Base-by-base conservation (phyloP, 2,329 filamentous ascomycete species). In the Talaromyces sp. region DNA sequence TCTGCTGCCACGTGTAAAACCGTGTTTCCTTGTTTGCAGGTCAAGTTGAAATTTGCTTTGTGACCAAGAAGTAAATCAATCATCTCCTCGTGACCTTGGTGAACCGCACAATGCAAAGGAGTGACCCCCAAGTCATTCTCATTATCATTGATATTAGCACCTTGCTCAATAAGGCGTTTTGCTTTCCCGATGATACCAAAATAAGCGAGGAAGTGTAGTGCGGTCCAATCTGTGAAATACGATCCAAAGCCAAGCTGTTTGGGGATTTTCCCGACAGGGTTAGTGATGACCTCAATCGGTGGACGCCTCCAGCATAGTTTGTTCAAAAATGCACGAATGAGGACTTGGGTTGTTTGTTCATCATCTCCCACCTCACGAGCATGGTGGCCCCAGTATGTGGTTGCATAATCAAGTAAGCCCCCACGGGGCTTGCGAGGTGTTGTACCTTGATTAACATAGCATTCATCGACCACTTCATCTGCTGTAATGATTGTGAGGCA, bases 401-500 rank as follows among this genome's bases (percentile, higher is more conserved):
- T 55, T 1, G 68, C 65, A 47, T 71, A 71, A 16, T 56, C 44
- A 0, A 68, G 46, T 1, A 70, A 53, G 0, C 57, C 54, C 2
- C 48, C 55, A 1, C 46, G 48, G 8, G 42, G 35, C 1, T 24
- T 57, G 2, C 61, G 60, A n/a, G 62, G 46, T 0, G 55, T 24
- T 1, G 30, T 51, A 3, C 36, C 50, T 13, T 51, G 33, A 3
- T 54, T 66, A 3, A 48, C 40, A n/a, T 70, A 71, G 27, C 66
- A 71, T 4, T 69, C 65, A 39, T 70, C 68, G 1, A 70, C 57
- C 9, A 69, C 63, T 13, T 71, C 68, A 43, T 71, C 68, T 0
- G 61, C 30, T 2, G 56, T 62, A 14, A 71, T 69, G 4, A 54
- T 47, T 0, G 61, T 58, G 2, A 71, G 53, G 30, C 68, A 71